Conservation (phyloP, 2,329 filamentous ascomycete species). For the Cordyceps pruinosa region DNA sequence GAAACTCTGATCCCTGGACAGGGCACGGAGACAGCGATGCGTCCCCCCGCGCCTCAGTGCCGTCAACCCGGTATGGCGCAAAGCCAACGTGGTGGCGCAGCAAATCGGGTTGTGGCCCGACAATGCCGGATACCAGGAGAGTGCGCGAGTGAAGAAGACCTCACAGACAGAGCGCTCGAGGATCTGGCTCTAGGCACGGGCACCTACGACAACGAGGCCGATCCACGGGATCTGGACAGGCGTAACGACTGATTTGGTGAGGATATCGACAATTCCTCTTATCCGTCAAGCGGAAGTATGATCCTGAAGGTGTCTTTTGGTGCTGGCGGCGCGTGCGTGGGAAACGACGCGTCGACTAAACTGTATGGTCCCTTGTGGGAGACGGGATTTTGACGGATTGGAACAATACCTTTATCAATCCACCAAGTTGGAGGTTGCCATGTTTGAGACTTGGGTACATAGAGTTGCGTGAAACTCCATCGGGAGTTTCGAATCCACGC, state of each 20-base stretch:
- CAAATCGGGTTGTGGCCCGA: neutral
- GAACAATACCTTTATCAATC: too few relatives aligned
- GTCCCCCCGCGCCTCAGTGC: neutral
- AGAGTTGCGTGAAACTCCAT: too few relatives aligned
- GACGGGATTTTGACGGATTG: neutral
- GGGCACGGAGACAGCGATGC: neutral
- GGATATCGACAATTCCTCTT: neutral
- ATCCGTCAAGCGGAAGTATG: neutral
- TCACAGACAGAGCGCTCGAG: slow-evolving; percentile 1
- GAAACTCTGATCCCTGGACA: neutral
- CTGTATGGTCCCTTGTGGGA: neutral
- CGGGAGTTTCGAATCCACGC: too few relatives aligned
- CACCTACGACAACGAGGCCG: neutral
- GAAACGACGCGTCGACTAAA: neutral
- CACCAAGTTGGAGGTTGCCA: too few relatives aligned
- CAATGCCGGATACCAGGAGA: neutral
- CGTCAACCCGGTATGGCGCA: neutral
- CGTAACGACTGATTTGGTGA: neutral
- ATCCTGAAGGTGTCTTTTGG: slow-evolving; percentile 1
- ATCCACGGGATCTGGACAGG: neutral
- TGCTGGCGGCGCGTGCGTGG: slow-evolving; percentile 1
- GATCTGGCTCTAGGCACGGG: neutral
- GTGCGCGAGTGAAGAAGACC: neutral
- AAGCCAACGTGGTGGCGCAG: neutral
- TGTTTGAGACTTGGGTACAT: neutral